Evolutionary conservation across 176 grass and related monocot species (phyloP).

Genomic region (Rhipidocladum racemiflorum): DNA sequence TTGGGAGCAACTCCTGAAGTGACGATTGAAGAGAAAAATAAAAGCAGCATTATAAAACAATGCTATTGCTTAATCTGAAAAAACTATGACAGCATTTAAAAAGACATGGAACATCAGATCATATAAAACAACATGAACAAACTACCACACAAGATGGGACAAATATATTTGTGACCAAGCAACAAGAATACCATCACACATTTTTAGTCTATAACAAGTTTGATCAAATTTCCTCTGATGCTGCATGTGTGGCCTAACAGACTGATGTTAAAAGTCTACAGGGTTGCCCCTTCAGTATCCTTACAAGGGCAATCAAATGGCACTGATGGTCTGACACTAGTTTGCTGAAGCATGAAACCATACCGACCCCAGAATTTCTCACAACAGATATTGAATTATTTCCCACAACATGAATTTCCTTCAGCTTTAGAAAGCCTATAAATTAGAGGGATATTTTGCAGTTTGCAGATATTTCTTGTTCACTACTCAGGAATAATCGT

Average conservation of each 20-base stretch:
- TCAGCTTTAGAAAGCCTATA: too few relatives aligned
- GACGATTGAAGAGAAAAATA: conserved; percentile 20
- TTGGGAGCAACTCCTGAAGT: conserved; percentile 61
- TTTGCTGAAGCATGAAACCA: background rate
- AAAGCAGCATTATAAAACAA: background rate
- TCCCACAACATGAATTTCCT: too few relatives aligned
- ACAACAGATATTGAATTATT: too few relatives aligned
- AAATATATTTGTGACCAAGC: conserved; percentile 14
- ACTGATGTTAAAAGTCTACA: background rate
- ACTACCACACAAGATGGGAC: background rate
- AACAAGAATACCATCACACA: background rate
- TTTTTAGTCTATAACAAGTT: background rate
- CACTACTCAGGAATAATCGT: too few relatives aligned
- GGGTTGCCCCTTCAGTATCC: background rate
- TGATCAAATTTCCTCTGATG: background rate
- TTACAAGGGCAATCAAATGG: background rate
- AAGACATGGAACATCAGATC: background rate
- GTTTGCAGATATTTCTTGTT: too few relatives aligned
- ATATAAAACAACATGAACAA: conserved; percentile 5
- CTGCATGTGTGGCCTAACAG: background rate
- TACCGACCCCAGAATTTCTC: background rate
- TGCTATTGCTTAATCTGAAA: background rate
- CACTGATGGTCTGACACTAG: background rate
- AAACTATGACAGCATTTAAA: conserved; percentile 14
- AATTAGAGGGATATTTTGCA: too few relatives aligned